Base-by-base conservation (phyloP, 108 stramenopile genomes). In the Skeletonema menzelii region DNA sequence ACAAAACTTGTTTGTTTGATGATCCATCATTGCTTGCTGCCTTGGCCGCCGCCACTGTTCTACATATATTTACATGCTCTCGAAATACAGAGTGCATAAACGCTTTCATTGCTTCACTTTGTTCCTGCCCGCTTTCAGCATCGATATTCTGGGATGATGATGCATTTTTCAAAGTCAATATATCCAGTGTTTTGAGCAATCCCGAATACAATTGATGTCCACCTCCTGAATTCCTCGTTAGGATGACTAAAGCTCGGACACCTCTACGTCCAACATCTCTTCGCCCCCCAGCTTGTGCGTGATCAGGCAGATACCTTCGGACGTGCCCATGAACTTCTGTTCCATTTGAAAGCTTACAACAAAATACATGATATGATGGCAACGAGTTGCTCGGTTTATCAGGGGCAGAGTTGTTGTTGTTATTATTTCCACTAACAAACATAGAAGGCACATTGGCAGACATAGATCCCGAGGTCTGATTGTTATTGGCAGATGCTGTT, bases 211-310 rank as follows among this genome's bases (percentile, higher is more conserved):
- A 62, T 38, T 73, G 28, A 11, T 59, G 42, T 7, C 84, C 84
- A 32, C 80, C 80, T 10, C 84, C 84, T 1, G 73, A 5, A 63
- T 68, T 47, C 27, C 82, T 22, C 8, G 84, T 85, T 27, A 85
- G 61, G 7, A 85, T 22, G 11, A 85, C 82, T 34, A 82, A 40
- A 14, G 84, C 84, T 1, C 81, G 67, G 27, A 67, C 31, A 13
- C 66, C 55, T 38, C 82, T 66, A 11, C 82, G 40, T 42, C 84
- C 84, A 14, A 82, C 84, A 56, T 85, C 82, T 13, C 42, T 17
- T 17, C 84, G 40, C 7, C 31, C 37, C 44, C n/a, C 42, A 28
- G 55, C 72, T 20, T 64, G 30, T 27, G 32, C 40, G n/a, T 49
- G 65, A 8, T 20, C 38, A 22, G 77, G 73, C 8, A 85, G 60